phyloP scores from a whole-genome alignment of 2,329 filamentous ascomycete genomes.

The Gyromitra esculenta region DNA sequence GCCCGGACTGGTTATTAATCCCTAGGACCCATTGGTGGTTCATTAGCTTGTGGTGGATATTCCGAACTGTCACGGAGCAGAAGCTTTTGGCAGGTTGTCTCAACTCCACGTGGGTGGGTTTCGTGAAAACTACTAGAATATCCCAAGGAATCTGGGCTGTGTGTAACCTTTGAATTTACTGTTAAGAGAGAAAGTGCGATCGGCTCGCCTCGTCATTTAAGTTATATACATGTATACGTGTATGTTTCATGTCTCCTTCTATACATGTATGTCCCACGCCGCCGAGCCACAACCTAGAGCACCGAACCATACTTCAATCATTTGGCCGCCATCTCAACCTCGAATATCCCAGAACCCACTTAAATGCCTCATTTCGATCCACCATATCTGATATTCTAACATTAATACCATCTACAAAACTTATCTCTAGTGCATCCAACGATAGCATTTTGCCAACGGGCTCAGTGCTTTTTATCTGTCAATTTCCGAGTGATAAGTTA shows the following conservation, averaged over 20 bases:
- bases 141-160: not conserved
- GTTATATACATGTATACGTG: no score
- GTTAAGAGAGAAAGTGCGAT: not conserved
- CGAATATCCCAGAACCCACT: constrained; percentile 41
- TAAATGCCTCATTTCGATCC: constrained; percentile 41
- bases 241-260: not conserved
- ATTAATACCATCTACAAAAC: constrained; percentile 9
- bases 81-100: no score
- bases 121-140: not conserved
- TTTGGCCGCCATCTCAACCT: constrained; percentile 25
- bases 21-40: not conserved
- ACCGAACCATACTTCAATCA: not conserved
- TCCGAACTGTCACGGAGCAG: no score
- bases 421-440: constrained; percentile 10
- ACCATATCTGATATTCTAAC: constrained; percentile 25
- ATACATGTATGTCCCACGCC: not conserved
- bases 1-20: not conserved
- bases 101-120: no score
- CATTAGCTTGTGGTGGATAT: not conserved
- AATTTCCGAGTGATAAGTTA: constrained; percentile 24
- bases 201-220: not conserved
- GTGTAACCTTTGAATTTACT: not conserved
- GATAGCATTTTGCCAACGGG: constrained; percentile 11
- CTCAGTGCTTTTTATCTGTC: constrained; percentile 7
- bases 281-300: no score